Percentiles rank a stretch among this genome's conserved stretches.
Conservation (phyloP, 2,329 filamentous ascomycete genomes). For the Calonectria montana region DNA sequence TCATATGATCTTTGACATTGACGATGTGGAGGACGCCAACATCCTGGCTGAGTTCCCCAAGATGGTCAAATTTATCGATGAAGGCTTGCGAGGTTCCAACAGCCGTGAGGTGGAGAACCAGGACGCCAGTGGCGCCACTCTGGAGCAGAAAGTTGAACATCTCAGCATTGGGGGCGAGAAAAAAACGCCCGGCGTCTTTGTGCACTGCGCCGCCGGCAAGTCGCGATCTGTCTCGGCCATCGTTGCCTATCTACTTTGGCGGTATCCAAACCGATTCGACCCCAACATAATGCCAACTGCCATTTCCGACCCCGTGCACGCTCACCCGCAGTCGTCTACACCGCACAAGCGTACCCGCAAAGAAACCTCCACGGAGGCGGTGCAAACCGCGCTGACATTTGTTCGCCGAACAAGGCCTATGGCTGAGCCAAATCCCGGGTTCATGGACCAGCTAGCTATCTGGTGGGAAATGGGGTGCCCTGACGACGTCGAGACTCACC, state of each 20-base stretch:
- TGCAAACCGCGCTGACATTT: slow-evolving; percentile 72
- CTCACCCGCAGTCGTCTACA: slow-evolving; percentile 19
- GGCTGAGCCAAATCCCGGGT: slow-evolving; percentile 90
- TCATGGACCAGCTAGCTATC: slow-evolving; percentile 87
- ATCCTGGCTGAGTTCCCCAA: slow-evolving; percentile 82
- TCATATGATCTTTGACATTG: slow-evolving; percentile 84
- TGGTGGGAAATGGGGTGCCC: slow-evolving; percentile 92
- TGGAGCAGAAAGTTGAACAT: slow-evolving; percentile 32
- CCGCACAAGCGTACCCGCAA: slow-evolving; percentile 38
- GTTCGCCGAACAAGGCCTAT: slow-evolving; percentile 78
- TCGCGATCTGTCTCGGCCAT: slow-evolving; percentile 89
- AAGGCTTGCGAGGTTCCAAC: slow-evolving; percentile 64
- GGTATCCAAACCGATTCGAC: slow-evolving; percentile 66
- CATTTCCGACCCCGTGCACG: slow-evolving; percentile 31
- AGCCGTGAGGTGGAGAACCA: slow-evolving; percentile 22
- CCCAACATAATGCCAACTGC: slow-evolving; percentile 48
- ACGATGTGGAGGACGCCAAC: slow-evolving; percentile 92
- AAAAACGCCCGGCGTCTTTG: slow-evolving; percentile 60
- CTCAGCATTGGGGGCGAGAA: slow-evolving; percentile 31
- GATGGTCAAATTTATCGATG: slow-evolving; percentile 85
- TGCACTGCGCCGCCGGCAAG: slow-evolving; percentile 92
- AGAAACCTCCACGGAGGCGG: slow-evolving; percentile 59
- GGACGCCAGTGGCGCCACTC: slow-evolving; percentile 32
- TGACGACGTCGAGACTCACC: slow-evolving; percentile 70
- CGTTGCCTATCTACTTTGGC: slow-evolving; percentile 86